Evolutionary conservation across 2,329 filamentous ascomycete species (phyloP), one percentile per base, ranked within the genome.

Genomic region (Cytospora schulzeri): DNA sequence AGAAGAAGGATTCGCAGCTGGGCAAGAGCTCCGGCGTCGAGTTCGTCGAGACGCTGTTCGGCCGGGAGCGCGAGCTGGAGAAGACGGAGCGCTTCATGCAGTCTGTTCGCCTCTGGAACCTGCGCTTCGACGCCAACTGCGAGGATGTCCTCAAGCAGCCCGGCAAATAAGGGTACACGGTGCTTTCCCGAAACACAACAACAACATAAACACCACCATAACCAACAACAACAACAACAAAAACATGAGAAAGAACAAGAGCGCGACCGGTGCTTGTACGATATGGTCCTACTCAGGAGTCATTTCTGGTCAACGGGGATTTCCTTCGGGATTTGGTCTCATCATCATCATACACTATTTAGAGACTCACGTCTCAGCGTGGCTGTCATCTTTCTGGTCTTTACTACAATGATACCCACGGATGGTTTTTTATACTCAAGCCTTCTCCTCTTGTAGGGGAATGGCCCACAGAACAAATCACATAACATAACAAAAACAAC

Each of bases 11-110:
- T 66, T 79, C 85, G 50, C 88, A 88, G 75, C 91, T 98, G 77
- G 94, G 93, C 74, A 93, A 93, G 82, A 94, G 92, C 76, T 92
- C 92, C 61, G 95, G 95, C 59, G 90, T 91, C 71, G 93, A 97
- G 80, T 98, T 99, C 73, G 94, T 99, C 73, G 90, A 97, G 76
- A 93, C 92, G 60, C 91, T 99, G 71, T 98, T 98, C 72, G 94
- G 93, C 69, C 89, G 91, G 68, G 94, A 98, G 74, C 87, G 93
- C 68, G 91, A 97, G 79, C 83, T 97, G 62, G 89, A 93, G 76
- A 89, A 89, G 77, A 97, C 94, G 2, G 92, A 97, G 81, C 91
- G 91, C 77, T 87, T 97, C 78, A 98, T 98, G 92, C 88, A 91
- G 69, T 88, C 88, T 68, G 89, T 97, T 73, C 87, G 91, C 57